phyloP scores from a whole-genome alignment of 108 stramenopile genomes.

The Nitzschia sp. region DNA sequence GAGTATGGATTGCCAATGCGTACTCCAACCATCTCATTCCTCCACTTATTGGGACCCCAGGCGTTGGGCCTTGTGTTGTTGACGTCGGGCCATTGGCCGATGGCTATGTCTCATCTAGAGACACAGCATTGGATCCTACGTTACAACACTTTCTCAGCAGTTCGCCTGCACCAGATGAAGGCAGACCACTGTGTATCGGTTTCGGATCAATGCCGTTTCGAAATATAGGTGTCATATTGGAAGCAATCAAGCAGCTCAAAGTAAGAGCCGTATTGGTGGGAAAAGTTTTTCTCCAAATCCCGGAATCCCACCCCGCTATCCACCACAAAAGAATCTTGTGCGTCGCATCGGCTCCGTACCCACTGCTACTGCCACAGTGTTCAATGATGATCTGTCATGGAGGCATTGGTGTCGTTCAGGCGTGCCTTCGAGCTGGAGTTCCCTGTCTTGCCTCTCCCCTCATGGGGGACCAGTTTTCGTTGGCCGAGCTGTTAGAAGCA shows the following conservation, averaged over 20 bases:
- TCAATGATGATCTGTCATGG: slow-evolving; percentile 40
- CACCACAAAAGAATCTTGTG: background rate
- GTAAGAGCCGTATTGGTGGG: slow-evolving; percentile 11
- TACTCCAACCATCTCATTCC: slow-evolving; percentile 31
- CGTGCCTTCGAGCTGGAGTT: slow-evolving; percentile 29
- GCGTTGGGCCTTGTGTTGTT: slow-evolving; percentile 13
- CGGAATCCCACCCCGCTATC: background rate
- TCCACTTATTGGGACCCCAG: background rate
- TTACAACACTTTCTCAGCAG: slow-evolving; percentile 9
- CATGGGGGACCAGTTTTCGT: slow-evolving; percentile 37
- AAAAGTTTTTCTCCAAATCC: background rate
- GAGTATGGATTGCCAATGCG: slow-evolving; percentile 22
- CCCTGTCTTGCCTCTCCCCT: slow-evolving; percentile 27
- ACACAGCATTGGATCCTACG: background rate
- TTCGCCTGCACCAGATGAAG: background rate
- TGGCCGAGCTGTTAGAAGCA: slow-evolving; percentile 12
- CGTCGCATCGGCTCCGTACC: slow-evolving; percentile 16
- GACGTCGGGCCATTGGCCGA: slow-evolving; percentile 32
- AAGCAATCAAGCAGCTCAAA: slow-evolving; percentile 16
- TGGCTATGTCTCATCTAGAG: slow-evolving; percentile 11
- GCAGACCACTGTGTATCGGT: slow-evolving; percentile 35
- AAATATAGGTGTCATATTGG: slow-evolving; percentile 1
- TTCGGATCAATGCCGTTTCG: slow-evolving; percentile 39
- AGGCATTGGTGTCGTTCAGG: slow-evolving; percentile 31
- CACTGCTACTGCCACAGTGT: slow-evolving; percentile 25